Evolutionary conservation across 805 yeast species (phyloP).

Genomic region (Starmerella vaccinii): DNA sequence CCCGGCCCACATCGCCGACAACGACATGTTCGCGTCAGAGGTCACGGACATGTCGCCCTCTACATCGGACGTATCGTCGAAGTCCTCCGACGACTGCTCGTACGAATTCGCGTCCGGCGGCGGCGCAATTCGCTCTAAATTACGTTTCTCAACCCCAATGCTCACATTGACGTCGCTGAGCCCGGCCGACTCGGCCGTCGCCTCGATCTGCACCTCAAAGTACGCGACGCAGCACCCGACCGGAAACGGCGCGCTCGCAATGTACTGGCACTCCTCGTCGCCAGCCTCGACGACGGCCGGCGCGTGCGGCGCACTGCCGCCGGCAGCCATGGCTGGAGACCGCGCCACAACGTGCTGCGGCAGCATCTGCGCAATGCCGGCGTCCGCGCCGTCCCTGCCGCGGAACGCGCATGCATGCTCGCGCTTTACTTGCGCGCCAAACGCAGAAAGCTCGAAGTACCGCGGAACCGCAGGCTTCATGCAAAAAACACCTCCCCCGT

Average conservation of each 20-base stretch:
- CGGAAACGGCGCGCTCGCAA: constrained; percentile 1
- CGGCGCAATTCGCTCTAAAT: neutral
- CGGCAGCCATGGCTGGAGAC: neutral
- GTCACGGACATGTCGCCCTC: neutral
- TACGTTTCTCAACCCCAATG: neutral
- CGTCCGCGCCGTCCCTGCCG: neutral
- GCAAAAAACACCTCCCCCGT: too few relatives aligned
- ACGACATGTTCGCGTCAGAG: neutral
- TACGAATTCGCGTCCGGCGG: neutral
- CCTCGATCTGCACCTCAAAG: neutral
- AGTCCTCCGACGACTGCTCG: neutral
- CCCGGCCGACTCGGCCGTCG: neutral
- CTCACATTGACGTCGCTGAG: neutral
- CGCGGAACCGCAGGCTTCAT: constrained; percentile 4
- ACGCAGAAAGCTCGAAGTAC: constrained; percentile 1
- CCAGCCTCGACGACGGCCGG: neutral
- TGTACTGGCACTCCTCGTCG: neutral
- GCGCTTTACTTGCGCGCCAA: neutral
- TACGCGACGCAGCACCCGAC: neutral
- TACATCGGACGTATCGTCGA: neutral
- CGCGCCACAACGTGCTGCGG: neutral
- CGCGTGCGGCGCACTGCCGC: neutral
- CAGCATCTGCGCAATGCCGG: neutral
- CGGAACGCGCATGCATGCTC: neutral
- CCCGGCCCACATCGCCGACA: neutral